Conservation (phyloP, 495 filamentous ascomycete genomes). For the Xylaria grammica region DNA sequence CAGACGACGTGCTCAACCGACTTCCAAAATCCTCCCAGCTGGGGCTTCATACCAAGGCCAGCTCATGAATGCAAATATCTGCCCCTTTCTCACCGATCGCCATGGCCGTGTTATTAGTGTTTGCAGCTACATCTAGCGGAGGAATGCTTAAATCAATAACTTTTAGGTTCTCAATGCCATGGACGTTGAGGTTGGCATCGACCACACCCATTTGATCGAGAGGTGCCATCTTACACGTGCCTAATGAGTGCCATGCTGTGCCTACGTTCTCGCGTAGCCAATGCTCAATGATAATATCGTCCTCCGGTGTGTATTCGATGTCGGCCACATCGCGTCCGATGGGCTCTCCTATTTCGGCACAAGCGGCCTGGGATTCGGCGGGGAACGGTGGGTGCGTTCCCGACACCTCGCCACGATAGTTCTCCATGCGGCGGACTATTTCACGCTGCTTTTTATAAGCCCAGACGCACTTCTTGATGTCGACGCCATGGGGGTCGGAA, state of each 20-base stretch:
- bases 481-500: conserved; percentile 42
- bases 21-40: background rate
- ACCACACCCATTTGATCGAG: conserved; percentile 50
- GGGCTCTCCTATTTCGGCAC: background rate
- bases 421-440: conserved; percentile 56
- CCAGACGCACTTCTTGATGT: conserved; percentile 52
- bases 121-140: conserved; percentile 61
- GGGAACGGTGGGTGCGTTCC: conserved; percentile 56
- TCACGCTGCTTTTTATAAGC: conserved; percentile 60
- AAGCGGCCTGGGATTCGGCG: conserved; percentile 1
- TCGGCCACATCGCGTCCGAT: conserved; percentile 24
- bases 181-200: conserved; percentile 46
- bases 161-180: conserved; percentile 51
- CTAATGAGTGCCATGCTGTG: conserved; percentile 57
- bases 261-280: conserved; percentile 44
- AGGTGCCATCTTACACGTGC: conserved; percentile 49
- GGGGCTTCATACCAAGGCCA: conserved; percentile 28
- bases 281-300: conserved; percentile 52
- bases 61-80: conserved; percentile 53
- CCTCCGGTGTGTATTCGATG: conserved; percentile 50
- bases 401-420: conserved; percentile 58
- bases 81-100: conserved; percentile 63
- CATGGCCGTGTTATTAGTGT: conserved; percentile 63
- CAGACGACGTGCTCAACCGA: background rate
- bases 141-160: conserved; percentile 53